A percentile compares a stretch with the other conserved stretches of the same genome.
phyloP scores from a whole-genome alignment of 2,329 filamentous ascomycete species.

The Apiospora aurea region DNA sequence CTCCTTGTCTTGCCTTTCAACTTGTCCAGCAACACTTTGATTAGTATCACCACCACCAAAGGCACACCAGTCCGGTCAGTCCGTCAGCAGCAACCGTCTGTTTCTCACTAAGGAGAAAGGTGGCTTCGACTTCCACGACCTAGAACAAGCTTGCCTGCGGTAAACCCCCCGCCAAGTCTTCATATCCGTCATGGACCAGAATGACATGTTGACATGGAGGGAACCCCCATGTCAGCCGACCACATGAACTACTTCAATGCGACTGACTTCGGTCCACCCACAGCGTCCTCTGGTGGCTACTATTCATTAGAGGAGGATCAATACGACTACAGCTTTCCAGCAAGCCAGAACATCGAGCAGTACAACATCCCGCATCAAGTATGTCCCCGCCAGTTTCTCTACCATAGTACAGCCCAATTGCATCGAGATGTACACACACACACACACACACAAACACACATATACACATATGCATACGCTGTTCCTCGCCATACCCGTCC shows the following conservation, averaged over 20 bases:
- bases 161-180: background rate
- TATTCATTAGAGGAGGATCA: constrained; percentile 21
- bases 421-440: background rate
- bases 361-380: constrained; percentile 13
- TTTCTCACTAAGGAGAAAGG: background rate
- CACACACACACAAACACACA: too few species aligned
- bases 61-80: background rate
- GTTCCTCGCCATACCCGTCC: background rate
- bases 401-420: background rate
- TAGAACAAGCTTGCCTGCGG: background rate
- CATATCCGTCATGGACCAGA: constrained; percentile 21
- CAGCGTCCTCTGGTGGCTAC: constrained; percentile 21
- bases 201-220: constrained; percentile 23
- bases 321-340: constrained; percentile 18
- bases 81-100: background rate
- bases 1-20: constrained; percentile 16
- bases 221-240: constrained; percentile 22
- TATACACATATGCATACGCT: background rate
- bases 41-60: constrained; percentile 17
- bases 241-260: constrained; percentile 24
- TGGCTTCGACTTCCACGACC: background rate
- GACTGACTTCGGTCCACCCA: constrained; percentile 22
- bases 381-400: background rate
- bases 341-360: constrained; percentile 10
- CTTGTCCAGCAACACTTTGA: background rate